These are phyloP conservation scores for Colletotrichum tanaceti DNA, from an alignment of 2,329 filamentous ascomycete species.

Conservation along the genomic window DNA sequence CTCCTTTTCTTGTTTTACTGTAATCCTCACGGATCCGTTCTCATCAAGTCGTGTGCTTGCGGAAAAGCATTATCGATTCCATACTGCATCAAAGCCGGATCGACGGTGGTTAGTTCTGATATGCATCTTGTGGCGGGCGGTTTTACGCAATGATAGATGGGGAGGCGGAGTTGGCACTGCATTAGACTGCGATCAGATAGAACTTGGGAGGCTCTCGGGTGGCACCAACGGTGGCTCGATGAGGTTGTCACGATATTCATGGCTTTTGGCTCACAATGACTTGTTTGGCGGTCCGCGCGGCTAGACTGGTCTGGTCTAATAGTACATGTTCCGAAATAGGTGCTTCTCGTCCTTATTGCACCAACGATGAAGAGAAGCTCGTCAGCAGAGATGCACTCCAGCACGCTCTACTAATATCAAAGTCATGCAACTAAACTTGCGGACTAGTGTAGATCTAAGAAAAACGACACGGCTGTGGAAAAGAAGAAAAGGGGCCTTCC, in stretches of 20 bases:
- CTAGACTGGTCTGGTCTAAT: constrained; percentile 40
- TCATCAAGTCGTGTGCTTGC: constrained; percentile 37
- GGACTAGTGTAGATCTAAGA: constrained; percentile 35
- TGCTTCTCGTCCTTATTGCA: constrained; percentile 28
- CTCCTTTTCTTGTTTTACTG: constrained; percentile 23
- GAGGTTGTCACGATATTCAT: constrained; percentile 43
- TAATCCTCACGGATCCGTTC: constrained; percentile 37
- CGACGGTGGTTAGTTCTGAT: constrained; percentile 42
- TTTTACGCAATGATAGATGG: constrained; percentile 44
- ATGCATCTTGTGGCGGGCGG: constrained; percentile 42
- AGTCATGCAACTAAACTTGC: constrained; percentile 13
- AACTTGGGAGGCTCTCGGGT: constrained; percentile 42
- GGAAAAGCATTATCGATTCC: constrained; percentile 41
- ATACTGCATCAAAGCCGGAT: constrained; percentile 42
- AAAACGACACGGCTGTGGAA: constrained; percentile 26
- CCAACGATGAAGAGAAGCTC: constrained; percentile 19
- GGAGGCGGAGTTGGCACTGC: constrained; percentile 47
- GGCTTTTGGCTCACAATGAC: constrained; percentile 41
- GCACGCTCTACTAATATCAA: constrained; percentile 5
- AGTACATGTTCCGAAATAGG: constrained; percentile 39
- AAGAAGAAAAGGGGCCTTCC: not conserved
- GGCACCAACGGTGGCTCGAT: constrained; percentile 37
- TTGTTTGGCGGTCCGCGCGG: constrained; percentile 37
- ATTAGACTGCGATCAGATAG: constrained; percentile 48
- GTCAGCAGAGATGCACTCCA: constrained; percentile 15